Percentiles rank a stretch among this genome's conserved stretches.
Evolutionary conservation across 257 asterid genomes (phyloP).

Genomic region (Marsdenia floribunda): DNA sequence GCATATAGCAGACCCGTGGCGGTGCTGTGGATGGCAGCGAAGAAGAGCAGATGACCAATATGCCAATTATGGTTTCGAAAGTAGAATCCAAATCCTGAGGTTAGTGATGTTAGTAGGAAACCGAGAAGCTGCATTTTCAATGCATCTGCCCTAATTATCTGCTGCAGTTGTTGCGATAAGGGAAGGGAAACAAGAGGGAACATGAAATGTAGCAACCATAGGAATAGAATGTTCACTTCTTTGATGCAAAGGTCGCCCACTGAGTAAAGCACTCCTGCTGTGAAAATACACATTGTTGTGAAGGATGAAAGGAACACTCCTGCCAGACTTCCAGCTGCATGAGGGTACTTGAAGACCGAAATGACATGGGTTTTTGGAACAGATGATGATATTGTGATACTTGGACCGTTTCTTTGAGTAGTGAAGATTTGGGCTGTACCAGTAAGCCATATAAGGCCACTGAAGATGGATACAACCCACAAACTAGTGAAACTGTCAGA

Average conservation of each 20-base stretch:
- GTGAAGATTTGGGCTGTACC: conserved; percentile 59
- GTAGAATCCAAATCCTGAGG: conserved; percentile 82
- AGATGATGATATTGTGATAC: conserved; percentile 10
- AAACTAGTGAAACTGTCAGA: conserved; percentile 60
- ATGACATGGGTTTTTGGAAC: conserved; percentile 37
- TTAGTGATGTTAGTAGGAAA: conserved; percentile 47
- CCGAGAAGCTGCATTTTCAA: conserved; percentile 94
- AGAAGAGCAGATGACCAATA: conserved; percentile 36
- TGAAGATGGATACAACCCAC: conserved; percentile 87
- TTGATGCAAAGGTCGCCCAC: conserved; percentile 53
- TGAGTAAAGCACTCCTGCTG: conserved; percentile 58
- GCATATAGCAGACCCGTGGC: conserved; percentile 74
- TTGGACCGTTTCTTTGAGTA: conserved; percentile 30
- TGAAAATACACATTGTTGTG: conserved; percentile 64
- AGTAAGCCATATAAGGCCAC: conserved; percentile 75
- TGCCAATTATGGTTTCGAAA: conserved; percentile 47
- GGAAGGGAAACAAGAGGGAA: conserved; percentile 78
- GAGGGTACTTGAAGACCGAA: conserved; percentile 67
- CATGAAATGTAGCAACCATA: conserved; percentile 66
- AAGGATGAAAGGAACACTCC: conserved; percentile 78
- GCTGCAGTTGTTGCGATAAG: conserved; percentile 56
- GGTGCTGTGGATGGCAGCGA: conserved; percentile 66
- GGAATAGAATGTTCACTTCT: conserved; percentile 34
- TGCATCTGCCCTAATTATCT: conserved; percentile 53
- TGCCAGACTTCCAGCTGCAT: conserved; percentile 73